These are phyloP conservation scores for Cystoisospora suis DNA, from an alignment of 169 alveolate genomes.

Conservation along the genomic window DNA sequence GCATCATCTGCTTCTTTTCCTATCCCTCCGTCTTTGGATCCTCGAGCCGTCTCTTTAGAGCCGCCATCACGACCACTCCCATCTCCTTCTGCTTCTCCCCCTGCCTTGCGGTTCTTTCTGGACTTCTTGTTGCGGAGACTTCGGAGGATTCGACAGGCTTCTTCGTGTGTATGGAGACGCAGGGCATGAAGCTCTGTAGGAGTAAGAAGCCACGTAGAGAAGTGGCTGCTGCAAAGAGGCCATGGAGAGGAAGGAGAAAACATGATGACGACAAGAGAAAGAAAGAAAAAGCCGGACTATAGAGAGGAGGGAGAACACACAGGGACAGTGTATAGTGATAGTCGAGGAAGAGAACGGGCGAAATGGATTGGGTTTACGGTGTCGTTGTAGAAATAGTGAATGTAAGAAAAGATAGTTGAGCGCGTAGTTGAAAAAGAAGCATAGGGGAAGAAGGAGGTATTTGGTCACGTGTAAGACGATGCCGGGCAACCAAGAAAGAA, in stretches of 20 bases:
- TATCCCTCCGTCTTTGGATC: background rate
- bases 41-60: background rate
- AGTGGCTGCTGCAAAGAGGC: slow-evolving; percentile 36
- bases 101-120: background rate
- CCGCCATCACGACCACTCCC: background rate
- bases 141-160: background rate
- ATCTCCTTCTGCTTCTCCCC: background rate
- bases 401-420: no score
- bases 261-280: background rate
- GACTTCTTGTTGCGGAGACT: background rate
- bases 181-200: background rate
- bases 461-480: no score
- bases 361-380: no score
- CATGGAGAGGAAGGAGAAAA: background rate
- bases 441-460: no score
- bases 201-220: slow-evolving; percentile 7
- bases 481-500: no score
- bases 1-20: background rate
- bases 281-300: background rate
- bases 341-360: background rate
- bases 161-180: background rate
- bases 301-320: background rate
- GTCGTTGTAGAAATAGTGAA: no score
- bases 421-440: no score
- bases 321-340: background rate